Percentiles rank a stretch among this genome's conserved stretches.
phyloP scores from a whole-genome alignment of 371 early-diverging fungal species.

The Mucor plumbeus region DNA sequence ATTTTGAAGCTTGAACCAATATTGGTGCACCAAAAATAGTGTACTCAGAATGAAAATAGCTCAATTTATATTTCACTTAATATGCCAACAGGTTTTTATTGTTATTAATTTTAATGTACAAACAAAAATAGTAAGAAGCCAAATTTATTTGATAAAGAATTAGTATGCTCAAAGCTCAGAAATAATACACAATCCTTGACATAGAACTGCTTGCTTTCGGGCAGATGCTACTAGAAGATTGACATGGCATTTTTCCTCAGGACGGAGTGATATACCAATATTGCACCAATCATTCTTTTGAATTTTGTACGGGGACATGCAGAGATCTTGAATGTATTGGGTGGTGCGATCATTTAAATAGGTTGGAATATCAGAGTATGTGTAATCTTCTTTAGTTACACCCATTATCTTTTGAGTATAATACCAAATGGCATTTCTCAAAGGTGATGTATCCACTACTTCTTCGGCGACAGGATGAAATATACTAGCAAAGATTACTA shows the following conservation, averaged over 20 bases:
- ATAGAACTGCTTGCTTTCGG: constrained; percentile 63
- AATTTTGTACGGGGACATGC: constrained; percentile 50
- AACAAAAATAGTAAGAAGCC: too few relatives aligned
- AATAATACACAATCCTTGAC: constrained; percentile 53
- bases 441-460: constrained; percentile 63
- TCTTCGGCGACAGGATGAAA: constrained; percentile 56
- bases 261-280: constrained; percentile 62
- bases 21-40: too few relatives aligned
- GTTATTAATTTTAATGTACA: too few relatives aligned
- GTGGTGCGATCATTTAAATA: constrained; percentile 59
- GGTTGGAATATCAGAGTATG: constrained; percentile 50
- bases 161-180: constrained; percentile 18
- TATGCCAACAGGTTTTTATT: too few relatives aligned
- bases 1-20: too few relatives aligned
- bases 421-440: constrained; percentile 70
- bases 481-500: constrained; percentile 26
- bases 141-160: too few relatives aligned
- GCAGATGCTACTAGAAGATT: constrained; percentile 68
- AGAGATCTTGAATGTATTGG: constrained; percentile 55
- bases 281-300: constrained; percentile 59
- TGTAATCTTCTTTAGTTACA: constrained; percentile 67
- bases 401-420: constrained; percentile 66
- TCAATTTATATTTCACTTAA: too few relatives aligned
- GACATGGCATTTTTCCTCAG: constrained; percentile 74
- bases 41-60: too few relatives aligned